Evolutionary conservation across 352 stramenopile species (phyloP), one percentile per base, ranked within the genome.

Genomic region (Globisporangium emineosum): DNA sequence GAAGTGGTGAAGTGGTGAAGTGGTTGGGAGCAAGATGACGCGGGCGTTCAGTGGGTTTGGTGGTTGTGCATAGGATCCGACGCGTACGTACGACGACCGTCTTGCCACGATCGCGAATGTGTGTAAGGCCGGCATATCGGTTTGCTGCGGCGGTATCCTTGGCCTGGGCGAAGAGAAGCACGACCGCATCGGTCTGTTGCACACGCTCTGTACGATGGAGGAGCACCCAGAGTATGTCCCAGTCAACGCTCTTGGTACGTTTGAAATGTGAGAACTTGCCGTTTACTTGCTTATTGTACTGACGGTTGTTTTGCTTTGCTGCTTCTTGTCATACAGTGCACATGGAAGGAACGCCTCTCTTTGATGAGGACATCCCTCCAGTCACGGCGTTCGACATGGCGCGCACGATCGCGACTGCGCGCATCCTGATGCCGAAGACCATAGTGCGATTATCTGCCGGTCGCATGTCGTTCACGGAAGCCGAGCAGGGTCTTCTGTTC

Each of bases 101-200:
- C 78, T 99, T 17, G 70, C 96, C 42, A 99, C 97, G 7, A 98
- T 99, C 75, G 89, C 88, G 21, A 98, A 99, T 69, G 97, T 99
- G 30, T 90, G 95, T 59, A 97, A 98, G 70, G 97, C 97, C 52
- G 97, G 97, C 23, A 98, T 99, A 70, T 98, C 88, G 53, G 96
- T 99, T 35, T 99, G 97, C 76, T 98, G 92, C 71, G 97, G 96
- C 40, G 96, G 96, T n/a, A 99, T 99, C 57, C 72, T 99, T 1
- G 97, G 97, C 17, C 79, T 99, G 5, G 96, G 97, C 25, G 97
- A 99, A 77, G 77, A 98, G 64, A 88, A 98, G 56, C 79, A 92
- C 29, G 97, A 99, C 73, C 93, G 97, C 53, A 89, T 99, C 6
- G 94, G 91, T 1, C 76, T 99, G 43, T 73, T 99, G 37, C 97